Evolutionary conservation across 1,284 basidiomycete species (phyloP), one percentile per base, ranked within the genome.

Genomic region (Ustilago vetiveriae): DNA sequence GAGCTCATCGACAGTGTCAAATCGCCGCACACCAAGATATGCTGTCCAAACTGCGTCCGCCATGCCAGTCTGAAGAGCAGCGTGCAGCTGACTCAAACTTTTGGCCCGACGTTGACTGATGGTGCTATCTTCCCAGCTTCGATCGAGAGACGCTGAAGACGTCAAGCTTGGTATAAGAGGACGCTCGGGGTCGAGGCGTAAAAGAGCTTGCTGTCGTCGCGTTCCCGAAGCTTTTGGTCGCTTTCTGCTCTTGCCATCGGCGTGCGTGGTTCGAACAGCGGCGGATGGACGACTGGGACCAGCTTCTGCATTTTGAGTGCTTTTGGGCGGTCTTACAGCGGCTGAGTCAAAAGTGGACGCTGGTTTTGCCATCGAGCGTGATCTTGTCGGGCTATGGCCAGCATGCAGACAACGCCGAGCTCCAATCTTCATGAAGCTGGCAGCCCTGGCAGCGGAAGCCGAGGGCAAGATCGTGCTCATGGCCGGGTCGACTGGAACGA

Each of bases 31-130:
- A 22, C 40, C 41, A 17, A 37, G 36, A 22, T 65, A 65, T 22
- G 62, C 46, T 1, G 46, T 48, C 62, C 62, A 65, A 6, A 54
- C 62, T 5, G 32, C 41, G 29, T 65, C 62, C 22, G 55, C 45
- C 14, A 55, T 45, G 29, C 62, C 62, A 17, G 36, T 29, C 33
- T 54, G 54, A 3, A 65, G 32, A 21, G 62, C 55, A 9, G 23
- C 37, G 21, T 65, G 55, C n/a, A 65, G 42, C 14, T 46, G 50
- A 16, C 46, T 41, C 11, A 54, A 38, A n/a, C 32, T 44, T 30
- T 54, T 53, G 9, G 55, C 62, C 33, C 39, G 49, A 22, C n/a
- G 33, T 24, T 53, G 50, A 13, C 39, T 22, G 1, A 38, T 16
- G 9, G 8, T 14, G 4, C 16, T 17, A 14, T 22, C 21, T 13